A percentile compares a stretch with the other conserved stretches of the same genome.
Conservation (phyloP, 2,329 filamentous ascomycete genomes). For the Trichoderma aggressivum region DNA sequence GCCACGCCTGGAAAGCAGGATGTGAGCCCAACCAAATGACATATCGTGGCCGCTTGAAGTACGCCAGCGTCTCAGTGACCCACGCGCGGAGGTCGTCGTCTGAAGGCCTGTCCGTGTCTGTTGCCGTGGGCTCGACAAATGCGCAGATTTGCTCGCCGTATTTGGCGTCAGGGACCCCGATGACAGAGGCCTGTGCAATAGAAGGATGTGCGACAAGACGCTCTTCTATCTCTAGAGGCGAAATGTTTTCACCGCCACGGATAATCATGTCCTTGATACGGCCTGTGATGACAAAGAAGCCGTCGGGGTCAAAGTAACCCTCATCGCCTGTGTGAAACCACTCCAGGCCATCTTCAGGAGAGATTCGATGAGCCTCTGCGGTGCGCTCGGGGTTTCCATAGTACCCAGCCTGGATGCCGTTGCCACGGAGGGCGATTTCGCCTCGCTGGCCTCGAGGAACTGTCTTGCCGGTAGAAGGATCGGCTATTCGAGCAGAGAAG, state of each 20-base stretch:
- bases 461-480: neutral
- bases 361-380: neutral
- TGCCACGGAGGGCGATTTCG: constrained; percentile 7
- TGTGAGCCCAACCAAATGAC: neutral
- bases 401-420: constrained; percentile 3
- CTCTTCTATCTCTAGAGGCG: constrained; percentile 80
- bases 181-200: constrained; percentile 68
- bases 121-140: constrained; percentile 50
- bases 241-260: constrained; percentile 82
- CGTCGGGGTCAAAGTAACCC: constrained; percentile 69
- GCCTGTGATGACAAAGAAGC: constrained; percentile 77
- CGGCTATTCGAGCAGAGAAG: neutral
- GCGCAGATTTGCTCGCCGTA: constrained; percentile 79
- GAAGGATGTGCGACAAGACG: constrained; percentile 66
- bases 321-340: constrained; percentile 90
- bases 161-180: constrained; percentile 69
- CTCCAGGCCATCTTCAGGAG: neutral
- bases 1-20: neutral
- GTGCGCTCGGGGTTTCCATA: neutral
- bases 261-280: constrained; percentile 88
- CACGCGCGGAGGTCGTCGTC: neutral
- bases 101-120: neutral
- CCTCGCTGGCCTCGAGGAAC: neutral
- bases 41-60: constrained; percentile 1
- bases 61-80: neutral